Evolutionary conservation across 768 basidiomycete species (phyloP).

Genomic region (Candolleomyces efflorescens): DNA sequence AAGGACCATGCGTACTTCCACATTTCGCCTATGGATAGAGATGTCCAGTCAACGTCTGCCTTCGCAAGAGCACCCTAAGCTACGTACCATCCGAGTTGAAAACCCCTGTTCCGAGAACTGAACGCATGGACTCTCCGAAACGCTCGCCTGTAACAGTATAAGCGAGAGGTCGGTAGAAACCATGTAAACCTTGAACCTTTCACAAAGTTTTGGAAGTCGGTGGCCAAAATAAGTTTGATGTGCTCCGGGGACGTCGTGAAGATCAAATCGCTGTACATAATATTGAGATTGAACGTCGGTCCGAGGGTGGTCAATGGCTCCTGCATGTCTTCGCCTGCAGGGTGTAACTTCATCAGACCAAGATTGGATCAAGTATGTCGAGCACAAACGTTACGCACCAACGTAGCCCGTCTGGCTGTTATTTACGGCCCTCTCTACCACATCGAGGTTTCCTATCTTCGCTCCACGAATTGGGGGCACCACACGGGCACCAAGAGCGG

Average conservation of each 20-base stretch:
- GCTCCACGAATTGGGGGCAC: slow-evolving; percentile 35
- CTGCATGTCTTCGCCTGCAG: slow-evolving; percentile 40
- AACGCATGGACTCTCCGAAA: slow-evolving; percentile 39
- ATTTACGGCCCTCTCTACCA: slow-evolving; percentile 30
- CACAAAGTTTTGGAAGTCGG: slow-evolving; percentile 54
- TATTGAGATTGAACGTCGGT: slow-evolving; percentile 39
- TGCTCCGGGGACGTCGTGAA: slow-evolving; percentile 51
- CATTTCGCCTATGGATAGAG: slow-evolving; percentile 23
- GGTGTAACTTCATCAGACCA: not conserved
- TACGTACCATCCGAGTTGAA: slow-evolving; percentile 62
- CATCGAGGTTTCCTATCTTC: slow-evolving; percentile 41
- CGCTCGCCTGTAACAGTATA: slow-evolving; percentile 26
- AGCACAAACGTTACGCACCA: slow-evolving; percentile 26
- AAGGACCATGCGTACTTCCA: slow-evolving; percentile 27
- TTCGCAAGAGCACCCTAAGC: not conserved
- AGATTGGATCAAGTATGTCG: not conserved
- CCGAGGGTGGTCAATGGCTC: slow-evolving; percentile 31
- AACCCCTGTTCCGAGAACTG: slow-evolving; percentile 58
- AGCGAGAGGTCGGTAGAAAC: not conserved
- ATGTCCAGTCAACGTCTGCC: not conserved
- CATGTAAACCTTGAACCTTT: slow-evolving; percentile 38
- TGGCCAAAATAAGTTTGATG: slow-evolving; percentile 53
- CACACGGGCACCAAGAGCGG: slow-evolving; percentile 41
- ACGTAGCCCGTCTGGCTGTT: slow-evolving; percentile 45
- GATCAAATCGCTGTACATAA: slow-evolving; percentile 42